Base-by-base conservation (phyloP, 2,329 filamentous ascomycete species). In the Ceratocystis alfenasii region DNA sequence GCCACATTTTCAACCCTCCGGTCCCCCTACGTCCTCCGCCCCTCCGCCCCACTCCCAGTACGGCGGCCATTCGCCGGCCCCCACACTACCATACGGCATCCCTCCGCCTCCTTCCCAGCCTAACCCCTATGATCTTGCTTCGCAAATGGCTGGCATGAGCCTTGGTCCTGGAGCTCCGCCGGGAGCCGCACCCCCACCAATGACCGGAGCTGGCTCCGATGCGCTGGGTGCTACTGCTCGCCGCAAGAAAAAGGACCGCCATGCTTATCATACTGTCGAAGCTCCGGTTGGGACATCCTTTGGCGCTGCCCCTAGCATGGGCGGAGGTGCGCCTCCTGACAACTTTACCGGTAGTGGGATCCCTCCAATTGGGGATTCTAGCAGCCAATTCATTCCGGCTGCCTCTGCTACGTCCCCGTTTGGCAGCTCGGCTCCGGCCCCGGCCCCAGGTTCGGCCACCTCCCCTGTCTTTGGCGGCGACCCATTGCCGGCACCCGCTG, bases 171-270 rank as follows among this genome's bases (percentile, higher is more conserved):
- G 46, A 15, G 57, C 62, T 28, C 30, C 20, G 46, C 72, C 74
- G 44, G 63, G 30, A 22, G 50, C 20, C 5, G 50, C 50, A 8
- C 50, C 22, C 50, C 25, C 50, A 5, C 50, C 50, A 2, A 25
- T 25, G 25, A 5, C 50, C 2, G 53, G 53, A 57, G 53, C 53
- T 57, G 53, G 53, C 53, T 57, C 63, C 15, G 75, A 69, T 25
- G 41, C 65, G 22, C 80, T 70, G 53, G 69, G 66, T 10, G 78
- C 81, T 53, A 78, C 78, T 1, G 76, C 76, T 66, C 81, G 85
- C 74, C 88, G 80, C 75, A 90, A 92, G 81, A 97, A 96, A 84
- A 96, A 96, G 81, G 88, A 96, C 74, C 85, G 90, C 68, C 93
- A 97, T 76, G 93, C 92, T 69, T 89, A 95, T 75, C 93, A 97